Base-by-base conservation (phyloP, 345 rosid species). In the Melaleuca alternifolia region DNA sequence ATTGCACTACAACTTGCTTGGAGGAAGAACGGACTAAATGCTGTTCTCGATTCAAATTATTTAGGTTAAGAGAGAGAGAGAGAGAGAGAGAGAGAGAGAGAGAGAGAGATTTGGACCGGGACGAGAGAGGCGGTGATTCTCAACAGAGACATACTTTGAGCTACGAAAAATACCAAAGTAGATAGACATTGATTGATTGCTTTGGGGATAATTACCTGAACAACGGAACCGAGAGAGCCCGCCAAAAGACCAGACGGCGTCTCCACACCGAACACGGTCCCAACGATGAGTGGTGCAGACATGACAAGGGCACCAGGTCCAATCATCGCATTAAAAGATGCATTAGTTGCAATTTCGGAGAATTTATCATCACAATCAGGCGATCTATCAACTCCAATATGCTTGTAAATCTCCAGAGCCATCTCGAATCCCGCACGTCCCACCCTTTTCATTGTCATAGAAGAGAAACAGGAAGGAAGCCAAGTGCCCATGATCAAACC, bases 401-500 rank as follows among this genome's bases (percentile, higher is more conserved):
- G 91, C 91, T 89, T 87, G 51, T 90, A 86, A 44, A 88, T 89
- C 59, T 88, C 91, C 88, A 86, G 88, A 84, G 88, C 90, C 90
- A 91, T 89, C 84, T 89, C 85, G n/a, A 89, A 13, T 10, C 89
- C 92, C 46, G 89, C 89, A 86, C 88, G 85, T 87, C 91, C 92
- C 54, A 91, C 92, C 52, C 91, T 88, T 86, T 89, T 89, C 91
- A 91, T 89, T 30, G 91, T 89, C 91, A 91, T 89, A 84, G 91
- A 89, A 88, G 91, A 89, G 85, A 91, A 91, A 89, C 90, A 91
- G 85, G 87, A 89, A 48, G 91, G 90, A 87, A 91, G 93, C 93
- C 88, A 87, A 9, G 91, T 88, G 57, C 91, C 93, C 56, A 87
- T 89, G n/a, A 91, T 85, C 84, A 90, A 83, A 85, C 91, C 91